These are phyloP conservation scores for Eucalyptus fibrosa DNA, from an alignment of 345 rosid species.

Conservation along the genomic window DNA sequence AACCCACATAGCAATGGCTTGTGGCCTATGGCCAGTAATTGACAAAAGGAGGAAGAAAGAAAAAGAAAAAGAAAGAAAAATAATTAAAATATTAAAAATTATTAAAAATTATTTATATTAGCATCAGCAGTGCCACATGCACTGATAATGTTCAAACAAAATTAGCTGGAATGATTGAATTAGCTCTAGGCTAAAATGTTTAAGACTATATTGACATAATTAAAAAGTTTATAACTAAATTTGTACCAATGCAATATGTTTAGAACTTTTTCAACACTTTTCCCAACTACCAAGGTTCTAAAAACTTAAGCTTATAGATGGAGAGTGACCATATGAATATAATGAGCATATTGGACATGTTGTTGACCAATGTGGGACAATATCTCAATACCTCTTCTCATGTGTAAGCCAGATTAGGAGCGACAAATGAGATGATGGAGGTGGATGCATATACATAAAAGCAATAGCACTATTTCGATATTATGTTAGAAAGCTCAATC, in stretches of 20 bases:
- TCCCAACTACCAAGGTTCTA: neutral
- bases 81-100: too few relatives aligned
- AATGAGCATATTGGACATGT: neutral
- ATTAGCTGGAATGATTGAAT: too few relatives aligned
- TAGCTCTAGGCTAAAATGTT: too few relatives aligned
- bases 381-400: neutral
- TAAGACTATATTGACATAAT: neutral
- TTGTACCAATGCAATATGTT: neutral
- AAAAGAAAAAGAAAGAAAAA: too few relatives aligned
- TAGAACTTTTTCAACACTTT: neutral
- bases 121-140: too few relatives aligned
- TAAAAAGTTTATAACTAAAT: neutral
- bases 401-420: neutral
- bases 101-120: too few relatives aligned
- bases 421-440: neutral
- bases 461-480: neutral
- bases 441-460: neutral
- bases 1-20: too few relatives aligned
- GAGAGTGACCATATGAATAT: neutral
- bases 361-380: neutral
- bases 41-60: too few relatives aligned
- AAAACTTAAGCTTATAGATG: too few relatives aligned
- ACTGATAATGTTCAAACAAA: accelerated
- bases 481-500: neutral
- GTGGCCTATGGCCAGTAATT: accelerated